Percentiles rank a stretch among this genome's conserved stretches.
Evolutionary conservation across 345 rosid genomes (phyloP).

Genomic region (Gossypium turneri): DNA sequence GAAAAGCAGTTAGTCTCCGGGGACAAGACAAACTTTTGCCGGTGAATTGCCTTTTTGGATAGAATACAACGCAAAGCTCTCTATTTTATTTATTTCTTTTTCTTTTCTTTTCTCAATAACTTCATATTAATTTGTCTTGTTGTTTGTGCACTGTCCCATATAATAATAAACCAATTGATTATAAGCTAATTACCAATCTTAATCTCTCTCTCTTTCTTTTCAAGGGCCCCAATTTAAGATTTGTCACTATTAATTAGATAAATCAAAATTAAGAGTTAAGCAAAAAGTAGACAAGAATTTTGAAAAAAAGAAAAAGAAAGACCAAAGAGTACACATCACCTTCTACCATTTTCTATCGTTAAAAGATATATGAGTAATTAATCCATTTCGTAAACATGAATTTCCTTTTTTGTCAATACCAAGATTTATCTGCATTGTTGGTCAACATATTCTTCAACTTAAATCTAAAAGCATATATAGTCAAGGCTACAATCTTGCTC

Average conservation of each 20-base stretch:
- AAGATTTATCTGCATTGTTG: conserved; percentile 13
- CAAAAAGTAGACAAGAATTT: conserved; percentile 29
- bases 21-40: conserved; percentile 28
- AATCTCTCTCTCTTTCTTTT: conserved; percentile 19
- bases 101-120: conserved; percentile 8
- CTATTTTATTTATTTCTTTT: no score
- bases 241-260: conserved; percentile 20
- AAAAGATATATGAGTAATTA: no score
- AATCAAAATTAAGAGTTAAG: conserved; percentile 24
- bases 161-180: conserved; percentile 20
- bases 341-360: conserved; percentile 10
- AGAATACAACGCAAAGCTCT: conserved; percentile 40
- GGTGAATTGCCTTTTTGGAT: conserved; percentile 37
- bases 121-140: conserved; percentile 39
- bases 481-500: conserved; percentile 14
- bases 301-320: conserved; percentile 8
- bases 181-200: conserved; percentile 15
- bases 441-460: conserved; percentile 16
- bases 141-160: conserved; percentile 43
- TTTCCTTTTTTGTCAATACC: not conserved
- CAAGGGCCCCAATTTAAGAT: conserved; percentile 30
- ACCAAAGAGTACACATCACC: conserved; percentile 22
- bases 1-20: conserved; percentile 13
- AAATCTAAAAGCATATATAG: not conserved
- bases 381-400: not conserved